phyloP scores from a whole-genome alignment of 352 stramenopile genomes.

The Phytophthora parvispora region DNA sequence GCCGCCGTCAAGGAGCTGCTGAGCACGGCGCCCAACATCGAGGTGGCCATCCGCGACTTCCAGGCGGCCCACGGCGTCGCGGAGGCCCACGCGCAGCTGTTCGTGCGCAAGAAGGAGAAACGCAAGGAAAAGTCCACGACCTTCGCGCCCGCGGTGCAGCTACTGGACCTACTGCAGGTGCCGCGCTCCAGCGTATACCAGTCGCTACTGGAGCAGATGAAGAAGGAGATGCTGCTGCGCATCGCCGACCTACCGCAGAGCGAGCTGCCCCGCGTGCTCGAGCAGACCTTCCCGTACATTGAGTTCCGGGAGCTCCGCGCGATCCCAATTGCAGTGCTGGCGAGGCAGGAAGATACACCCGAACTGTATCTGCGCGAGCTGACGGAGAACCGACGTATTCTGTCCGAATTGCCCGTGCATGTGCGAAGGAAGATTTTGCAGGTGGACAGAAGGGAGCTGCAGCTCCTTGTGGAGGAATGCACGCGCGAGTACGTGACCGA shows the following conservation, averaged over 20 bases:
- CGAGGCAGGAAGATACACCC: constrained; percentile 83
- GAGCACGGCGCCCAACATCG: constrained; percentile 85
- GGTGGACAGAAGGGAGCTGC: constrained; percentile 75
- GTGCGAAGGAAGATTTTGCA: constrained; percentile 87
- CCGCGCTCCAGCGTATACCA: constrained; percentile 72
- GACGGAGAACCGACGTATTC: constrained; percentile 84
- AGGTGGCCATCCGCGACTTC: constrained; percentile 87
- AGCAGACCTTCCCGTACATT: constrained; percentile 90
- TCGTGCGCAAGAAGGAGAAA: constrained; percentile 39
- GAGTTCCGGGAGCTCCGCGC: constrained; percentile 88
- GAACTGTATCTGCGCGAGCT: constrained; percentile 82
- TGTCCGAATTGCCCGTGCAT: constrained; percentile 82
- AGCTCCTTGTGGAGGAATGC: constrained; percentile 80
- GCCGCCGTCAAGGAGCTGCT: constrained; percentile 86
- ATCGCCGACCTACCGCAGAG: constrained; percentile 76
- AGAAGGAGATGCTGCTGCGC: constrained; percentile 79
- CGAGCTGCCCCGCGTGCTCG: constrained; percentile 76
- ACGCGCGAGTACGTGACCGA: constrained; percentile 79
- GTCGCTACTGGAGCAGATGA: constrained; percentile 74
- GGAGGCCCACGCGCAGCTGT: constrained; percentile 52
- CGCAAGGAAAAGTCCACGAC: constrained; percentile 30
- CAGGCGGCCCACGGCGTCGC: constrained; percentile 72
- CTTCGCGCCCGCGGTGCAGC: constrained; percentile 69
- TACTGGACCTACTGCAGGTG: constrained; percentile 85
- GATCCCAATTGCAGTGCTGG: constrained; percentile 87